Evolutionary conservation across 164 flowering plant genomes (phyloP), one percentile per base, ranked within the genome.

Genomic region (Vitis amurensis): DNA sequence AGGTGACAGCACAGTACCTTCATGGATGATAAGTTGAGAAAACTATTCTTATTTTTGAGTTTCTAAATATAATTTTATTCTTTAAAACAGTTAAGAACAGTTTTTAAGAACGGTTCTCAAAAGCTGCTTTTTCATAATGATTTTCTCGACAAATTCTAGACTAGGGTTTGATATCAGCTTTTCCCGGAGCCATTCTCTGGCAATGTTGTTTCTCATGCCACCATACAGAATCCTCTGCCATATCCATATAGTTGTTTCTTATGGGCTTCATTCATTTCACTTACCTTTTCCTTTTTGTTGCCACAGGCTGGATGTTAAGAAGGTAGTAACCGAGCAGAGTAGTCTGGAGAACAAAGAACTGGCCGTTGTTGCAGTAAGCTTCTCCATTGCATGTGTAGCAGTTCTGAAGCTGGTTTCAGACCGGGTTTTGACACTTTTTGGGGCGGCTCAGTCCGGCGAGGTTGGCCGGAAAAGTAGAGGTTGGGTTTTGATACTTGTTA

Each of bases 291-390:
- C 9, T 27, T 7, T 11, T 44, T 48, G 17, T 11, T 55, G 29
- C 13, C 1, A 51, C 93, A 93, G 97, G 72, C 75, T 68, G 49
- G 89, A 80, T 23, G 64, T 91, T 14, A 81, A 86, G 64, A 87
- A 85, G 79, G 72, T 89, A 48, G 58, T 44, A 64, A 78, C 47
- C 0, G 88, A 89, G 56, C 97, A 88, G 67, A 79, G 78, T 61
- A 79, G 66, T 61, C 60, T 89, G 77, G 88, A 85, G 67, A 87
- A 81, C 56, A 91, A 85, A 79, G 94, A 86, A 78, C 74, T 91
- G 5, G 84, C 83, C 0, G 81, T 89, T 16, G 65, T 93, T 44
- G 76, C 82, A 47, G 74, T 87, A 59, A 83, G 88, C 67, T 81
- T 91, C 59, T 78, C 69, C 78, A 81, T 86, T 56, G 76, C 77